Evolutionary conservation across 371 early-diverging fungal genomes (phyloP).

Genomic region (Mortierella sp.): DNA sequence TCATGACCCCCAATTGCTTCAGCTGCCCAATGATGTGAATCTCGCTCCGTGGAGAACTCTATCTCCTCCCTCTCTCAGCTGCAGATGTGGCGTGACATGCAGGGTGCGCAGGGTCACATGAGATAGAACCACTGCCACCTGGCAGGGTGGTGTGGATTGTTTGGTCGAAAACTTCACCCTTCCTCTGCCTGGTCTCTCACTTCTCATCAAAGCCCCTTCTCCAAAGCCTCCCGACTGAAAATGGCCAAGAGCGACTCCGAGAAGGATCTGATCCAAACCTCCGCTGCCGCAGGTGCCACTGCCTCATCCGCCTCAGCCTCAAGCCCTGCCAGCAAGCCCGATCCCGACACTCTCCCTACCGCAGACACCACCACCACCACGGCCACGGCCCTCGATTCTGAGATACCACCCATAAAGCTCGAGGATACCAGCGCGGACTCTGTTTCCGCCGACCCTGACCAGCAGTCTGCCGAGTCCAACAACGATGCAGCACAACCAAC

Average conservation of each 20-base stretch:
- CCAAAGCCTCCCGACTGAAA: constrained; percentile 9
- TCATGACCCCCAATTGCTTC: no score
- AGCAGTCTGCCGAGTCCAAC: neutral
- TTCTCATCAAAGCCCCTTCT: constrained; percentile 14
- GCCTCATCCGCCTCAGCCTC: neutral
- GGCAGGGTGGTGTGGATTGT: no score
- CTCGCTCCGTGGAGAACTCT: no score
- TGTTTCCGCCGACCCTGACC: neutral
- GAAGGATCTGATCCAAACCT: constrained; percentile 3
- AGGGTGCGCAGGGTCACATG: no score
- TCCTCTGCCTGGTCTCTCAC: neutral
- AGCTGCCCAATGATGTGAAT: no score
- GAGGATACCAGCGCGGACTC: neutral
- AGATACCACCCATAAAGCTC: neutral
- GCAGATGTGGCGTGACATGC: no score
- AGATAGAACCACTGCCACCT: no score
- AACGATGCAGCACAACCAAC: neutral
- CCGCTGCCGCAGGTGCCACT: neutral
- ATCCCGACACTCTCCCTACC: neutral
- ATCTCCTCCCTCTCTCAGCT: no score
- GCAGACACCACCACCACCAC: neutral
- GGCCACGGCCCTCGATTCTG: neutral
- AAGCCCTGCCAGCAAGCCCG: neutral
- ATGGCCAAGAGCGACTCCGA: constrained; percentile 2
- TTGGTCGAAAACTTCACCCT: no score